A percentile compares a stretch with the other conserved stretches of the same genome.
Evolutionary conservation across 176 grass and related monocot species (phyloP).

Genomic region (Musa itinerans): DNA sequence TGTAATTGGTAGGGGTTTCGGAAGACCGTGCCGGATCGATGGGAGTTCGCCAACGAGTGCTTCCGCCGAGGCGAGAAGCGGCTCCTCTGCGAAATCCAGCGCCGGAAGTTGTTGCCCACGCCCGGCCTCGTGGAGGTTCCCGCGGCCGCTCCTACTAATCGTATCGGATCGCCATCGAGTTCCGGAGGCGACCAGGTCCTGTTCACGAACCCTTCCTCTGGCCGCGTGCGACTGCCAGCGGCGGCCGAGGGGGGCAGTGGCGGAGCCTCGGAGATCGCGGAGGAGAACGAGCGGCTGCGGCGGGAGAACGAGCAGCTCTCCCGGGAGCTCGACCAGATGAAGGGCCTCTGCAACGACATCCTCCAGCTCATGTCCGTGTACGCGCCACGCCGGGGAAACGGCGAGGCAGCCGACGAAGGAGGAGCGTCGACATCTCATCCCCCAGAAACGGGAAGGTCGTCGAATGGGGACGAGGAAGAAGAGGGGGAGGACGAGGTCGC

Average conservation of each 20-base stretch:
- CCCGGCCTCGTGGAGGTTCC: neutral
- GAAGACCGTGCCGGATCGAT: slow-evolving; percentile 1
- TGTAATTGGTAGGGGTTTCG: neutral
- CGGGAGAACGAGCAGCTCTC: slow-evolving; percentile 1
- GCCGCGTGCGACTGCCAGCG: neutral
- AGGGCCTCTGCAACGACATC: slow-evolving; percentile 6
- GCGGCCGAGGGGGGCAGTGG: neutral
- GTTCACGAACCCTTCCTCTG: neutral
- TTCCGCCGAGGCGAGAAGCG: neutral
- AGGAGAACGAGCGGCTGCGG: slow-evolving; percentile 10
- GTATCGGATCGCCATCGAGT: neutral
- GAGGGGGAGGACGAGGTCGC: neutral
- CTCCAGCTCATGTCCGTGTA: slow-evolving; percentile 1
- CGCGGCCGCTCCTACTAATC: neutral
- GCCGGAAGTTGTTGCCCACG: neutral
- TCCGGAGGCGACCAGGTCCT: neutral
- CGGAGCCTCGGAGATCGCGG: neutral
- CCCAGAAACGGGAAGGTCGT: neutral
- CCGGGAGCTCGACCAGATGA: neutral
- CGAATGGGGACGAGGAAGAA: too few species aligned
- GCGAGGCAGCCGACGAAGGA: neutral
- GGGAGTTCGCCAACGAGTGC: neutral
- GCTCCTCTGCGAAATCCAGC: neutral
- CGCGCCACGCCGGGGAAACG: neutral
- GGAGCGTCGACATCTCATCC: neutral